A percentile compares a stretch with the other conserved stretches of the same genome.
phyloP scores from a whole-genome alignment of 805 yeast genomes.

The Metschnikowia lunata region DNA sequence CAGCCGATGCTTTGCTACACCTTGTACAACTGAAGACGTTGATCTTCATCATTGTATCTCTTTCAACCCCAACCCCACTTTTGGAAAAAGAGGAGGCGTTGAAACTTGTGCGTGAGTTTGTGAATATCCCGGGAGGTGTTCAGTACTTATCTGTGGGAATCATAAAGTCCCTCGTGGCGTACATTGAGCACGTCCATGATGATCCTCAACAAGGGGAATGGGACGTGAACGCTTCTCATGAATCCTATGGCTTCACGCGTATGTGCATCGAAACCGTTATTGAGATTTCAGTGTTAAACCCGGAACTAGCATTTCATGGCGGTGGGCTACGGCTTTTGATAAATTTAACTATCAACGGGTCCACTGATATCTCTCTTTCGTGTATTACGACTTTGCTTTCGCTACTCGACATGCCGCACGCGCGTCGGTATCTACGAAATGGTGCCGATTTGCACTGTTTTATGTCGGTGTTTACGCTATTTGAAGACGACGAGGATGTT shows the following conservation, averaged over 20 bases:
- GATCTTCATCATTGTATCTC: conserved; percentile 56
- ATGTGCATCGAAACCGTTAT: conserved; percentile 42
- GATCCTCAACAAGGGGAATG: conserved; percentile 2
- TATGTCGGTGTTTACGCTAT: conserved; percentile 67
- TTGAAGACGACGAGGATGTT: conserved; percentile 28
- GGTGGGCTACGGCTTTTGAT: conserved; percentile 51
- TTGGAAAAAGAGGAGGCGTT: conserved; percentile 76
- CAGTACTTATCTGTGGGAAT: conserved; percentile 56
- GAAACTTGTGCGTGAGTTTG: conserved; percentile 59
- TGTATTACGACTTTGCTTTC: conserved; percentile 45
- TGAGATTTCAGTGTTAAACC: conserved; percentile 35
- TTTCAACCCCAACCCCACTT: conserved; percentile 53
- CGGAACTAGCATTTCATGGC: conserved; percentile 43
- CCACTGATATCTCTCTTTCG: conserved; percentile 17
- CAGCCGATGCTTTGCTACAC: conserved; percentile 48
- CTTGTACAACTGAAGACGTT: conserved; percentile 57
- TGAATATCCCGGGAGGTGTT: conserved; percentile 50
- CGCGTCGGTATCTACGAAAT: conserved; percentile 50
- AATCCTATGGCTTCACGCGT: conserved; percentile 8
- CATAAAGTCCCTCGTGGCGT: conserved; percentile 59
- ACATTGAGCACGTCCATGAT: conserved; percentile 44
- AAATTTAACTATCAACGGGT: conserved; percentile 30
- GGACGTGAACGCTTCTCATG: conserved; percentile 2
- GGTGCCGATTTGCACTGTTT: conserved; percentile 61
- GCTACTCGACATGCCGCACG: conserved; percentile 53